These are phyloP conservation scores for Magnaporthiopsis incrustans DNA, from an alignment of 2,329 filamentous ascomycete species.

Conservation along the genomic window DNA sequence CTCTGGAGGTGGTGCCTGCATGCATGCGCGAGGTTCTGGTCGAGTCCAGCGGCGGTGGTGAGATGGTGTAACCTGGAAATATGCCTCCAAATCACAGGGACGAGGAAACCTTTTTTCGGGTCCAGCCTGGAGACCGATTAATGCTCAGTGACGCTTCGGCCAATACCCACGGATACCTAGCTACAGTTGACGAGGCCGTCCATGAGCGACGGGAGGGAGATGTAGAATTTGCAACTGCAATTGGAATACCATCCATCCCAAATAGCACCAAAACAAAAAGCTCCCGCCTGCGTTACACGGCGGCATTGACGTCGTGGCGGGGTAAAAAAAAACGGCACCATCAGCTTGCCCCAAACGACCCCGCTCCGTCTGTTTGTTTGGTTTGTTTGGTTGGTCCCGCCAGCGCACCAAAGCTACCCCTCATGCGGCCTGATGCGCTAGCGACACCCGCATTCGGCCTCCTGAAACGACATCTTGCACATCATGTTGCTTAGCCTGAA, in stretches of 20 bases:
- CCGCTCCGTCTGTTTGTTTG: too few relatives aligned
- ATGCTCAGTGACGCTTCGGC: neutral
- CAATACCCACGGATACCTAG: neutral
- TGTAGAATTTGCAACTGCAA: too few relatives aligned
- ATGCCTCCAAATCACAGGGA: neutral
- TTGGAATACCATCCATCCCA: too few relatives aligned
- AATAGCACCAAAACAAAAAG: too few relatives aligned
- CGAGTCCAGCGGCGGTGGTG: neutral
- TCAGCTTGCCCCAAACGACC: neutral
- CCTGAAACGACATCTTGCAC: neutral
- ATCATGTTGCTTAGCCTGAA: neutral
- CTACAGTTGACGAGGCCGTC: too few relatives aligned
- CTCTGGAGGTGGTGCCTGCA: neutral
- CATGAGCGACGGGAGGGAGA: neutral
- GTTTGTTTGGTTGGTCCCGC: too few relatives aligned
- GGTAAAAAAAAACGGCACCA: neutral
- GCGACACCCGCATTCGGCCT: neutral
- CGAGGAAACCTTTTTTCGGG: neutral
- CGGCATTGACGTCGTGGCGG: conserved; percentile 2
- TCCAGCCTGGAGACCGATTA: neutral
- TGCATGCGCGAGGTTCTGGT: too few relatives aligned
- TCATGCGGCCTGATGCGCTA: neutral
- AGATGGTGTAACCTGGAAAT: neutral
- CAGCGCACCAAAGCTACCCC: neutral
- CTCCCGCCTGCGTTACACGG: too few relatives aligned